Conservation (phyloP, 148 eudicot species). For the Vaccinium darrowii region DNA sequence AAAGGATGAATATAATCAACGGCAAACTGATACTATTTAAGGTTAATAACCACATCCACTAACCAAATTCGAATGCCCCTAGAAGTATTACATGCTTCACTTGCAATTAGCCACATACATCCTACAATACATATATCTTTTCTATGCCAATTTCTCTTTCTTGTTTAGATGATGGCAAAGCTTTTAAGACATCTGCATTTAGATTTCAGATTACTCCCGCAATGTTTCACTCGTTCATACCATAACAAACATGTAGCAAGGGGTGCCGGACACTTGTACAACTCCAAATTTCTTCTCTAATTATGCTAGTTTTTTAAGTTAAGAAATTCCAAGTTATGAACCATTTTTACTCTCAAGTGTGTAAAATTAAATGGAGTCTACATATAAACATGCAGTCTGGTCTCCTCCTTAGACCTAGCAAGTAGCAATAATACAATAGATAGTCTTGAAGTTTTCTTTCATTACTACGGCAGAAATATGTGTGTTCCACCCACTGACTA, state of each 20-base stretch:
- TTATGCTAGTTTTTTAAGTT: not conserved
- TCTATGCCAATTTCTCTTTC: not conserved
- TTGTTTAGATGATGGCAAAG: not conserved
- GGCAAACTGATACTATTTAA: not conserved
- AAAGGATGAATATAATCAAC: not conserved
- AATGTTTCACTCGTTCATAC: not conserved
- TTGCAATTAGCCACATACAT: constrained; percentile 6
- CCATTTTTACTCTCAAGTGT: not conserved
- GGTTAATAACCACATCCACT: not conserved
- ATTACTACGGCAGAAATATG: not conserved
- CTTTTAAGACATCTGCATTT: not conserved
- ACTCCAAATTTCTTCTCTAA: not conserved
- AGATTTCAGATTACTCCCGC: not conserved
- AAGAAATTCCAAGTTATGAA: not conserved
- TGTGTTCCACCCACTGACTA: not conserved
- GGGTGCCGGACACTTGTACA: not conserved
- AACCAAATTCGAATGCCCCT: not conserved
- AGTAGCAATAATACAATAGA: not conserved
- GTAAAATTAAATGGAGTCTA: not conserved
- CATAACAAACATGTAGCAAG: not conserved
- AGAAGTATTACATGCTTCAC: not conserved
- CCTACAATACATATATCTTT: not conserved
- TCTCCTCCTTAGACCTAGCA: not conserved
- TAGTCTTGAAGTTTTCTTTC: not conserved
- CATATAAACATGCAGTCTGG: not conserved